Base-by-base conservation (phyloP, 257 asterid species). In the Paulownia fortunei region DNA sequence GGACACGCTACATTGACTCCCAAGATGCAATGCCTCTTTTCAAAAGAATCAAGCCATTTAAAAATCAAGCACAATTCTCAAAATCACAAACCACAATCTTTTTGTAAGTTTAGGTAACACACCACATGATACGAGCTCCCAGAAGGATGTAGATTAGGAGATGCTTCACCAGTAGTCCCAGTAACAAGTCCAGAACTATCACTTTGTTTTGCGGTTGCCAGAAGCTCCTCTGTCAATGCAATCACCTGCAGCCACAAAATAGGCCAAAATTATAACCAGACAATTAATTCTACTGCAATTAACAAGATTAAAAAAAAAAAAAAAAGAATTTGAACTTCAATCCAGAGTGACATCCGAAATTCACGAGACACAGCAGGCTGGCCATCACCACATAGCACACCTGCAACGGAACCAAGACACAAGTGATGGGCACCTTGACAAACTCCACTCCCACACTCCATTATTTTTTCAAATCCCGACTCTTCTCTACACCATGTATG, bases 361-460 rank as follows among this genome's bases (percentile, higher is more conserved):
- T 89, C 90, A 87, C 84, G 89, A 80, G 88, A 83, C 81, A 90
- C 82, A 75, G 96, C 91, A 86, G 81, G 90, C 91, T 79, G 97
- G 91, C 96, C 97, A 92, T 86, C 99, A 87, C 84, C 91, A 88
- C 78, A 83, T 81, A 87, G 93, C 92, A 89, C 78, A 93, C 99
- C 98, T 91, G 97, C 99, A 91, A 90, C 80, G 75, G 87, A 88
- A 91, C 86, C 92, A 96, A 92, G 93, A 90, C 85, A 92, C 84
- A 77, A 88, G 91, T 90, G 97, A 96, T 90, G 96, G 97, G 86
- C 84, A 90, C 85, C 97, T 82, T 83, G 88, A 80, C 81, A 82
- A 86, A 84, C 79, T 84, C 85, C 82, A 84, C 79, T 84, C 85
- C 82, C 73, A 73, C 47, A 74, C 75, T 77, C 86, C 83, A 74